Base-by-base conservation (phyloP, 2,329 filamentous ascomycete genomes). In the Juglanconis sp. region DNA sequence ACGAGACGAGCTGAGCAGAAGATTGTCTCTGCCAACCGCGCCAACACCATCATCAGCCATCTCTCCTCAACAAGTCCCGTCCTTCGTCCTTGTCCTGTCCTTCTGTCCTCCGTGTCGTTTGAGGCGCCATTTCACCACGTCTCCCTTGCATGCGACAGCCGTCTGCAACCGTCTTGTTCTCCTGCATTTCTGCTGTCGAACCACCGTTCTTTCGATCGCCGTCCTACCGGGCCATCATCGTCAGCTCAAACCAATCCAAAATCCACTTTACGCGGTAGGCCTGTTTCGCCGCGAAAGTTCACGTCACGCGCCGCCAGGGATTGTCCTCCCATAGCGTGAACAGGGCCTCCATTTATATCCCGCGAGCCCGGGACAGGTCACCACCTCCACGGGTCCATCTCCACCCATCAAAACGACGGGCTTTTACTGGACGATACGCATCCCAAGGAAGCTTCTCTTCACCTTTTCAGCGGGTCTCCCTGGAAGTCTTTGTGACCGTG, bases 231-330 rank as follows among this genome's bases (percentile, higher is more conserved):
- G n/a, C 24, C 24, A 2, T 24, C 24, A 24, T 24, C 24, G 24
- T 24, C 24, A 24, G 24, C 24, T 24, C 24, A 2, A 35, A 31
- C 17, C 52, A 17, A 54, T 30, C n/a, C 38, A 54, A 42, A 56
- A n/a, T 15, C 53, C 53, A 56, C 53, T 56, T 49, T 48, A 56
- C 53, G 53, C 53, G 53, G 42, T 48, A 10, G 32, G 34, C 24
- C 32, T 17, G 24, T 57, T 44, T 51, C 32, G 15, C 49, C 55
- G 46, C 55, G 46, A 50, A 51, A 46, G 24, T 57, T 48, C 55
- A 50, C 55, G 55, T 57, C 55, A 50, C 55, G 46, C 55, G 46
- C 35, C 4, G 3, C 24, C 55, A 49, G 55, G 55, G 46, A 44
- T 57, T 35, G 13, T 35, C 32, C 32, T 44, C 31, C 42, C 15